Conservation (phyloP, 202 grass and related monocot genomes). For the Eragrostis tef region DNA sequence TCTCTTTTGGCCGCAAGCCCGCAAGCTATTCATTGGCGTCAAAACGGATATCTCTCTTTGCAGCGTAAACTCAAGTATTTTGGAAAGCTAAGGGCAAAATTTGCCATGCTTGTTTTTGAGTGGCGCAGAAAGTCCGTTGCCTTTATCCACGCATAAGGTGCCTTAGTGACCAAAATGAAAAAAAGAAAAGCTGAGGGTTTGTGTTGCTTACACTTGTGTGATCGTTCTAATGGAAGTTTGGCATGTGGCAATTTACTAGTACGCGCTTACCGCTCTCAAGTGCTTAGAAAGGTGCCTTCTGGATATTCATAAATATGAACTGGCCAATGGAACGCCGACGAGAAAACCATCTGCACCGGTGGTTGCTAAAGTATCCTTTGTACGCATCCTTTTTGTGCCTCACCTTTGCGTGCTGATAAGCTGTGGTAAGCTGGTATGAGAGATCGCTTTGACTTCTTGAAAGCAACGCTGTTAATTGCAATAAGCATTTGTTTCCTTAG, state of each 20-base stretch:
- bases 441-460: slow-evolving; percentile 7
- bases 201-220: slow-evolving; percentile 27
- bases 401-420: slow-evolving; percentile 29
- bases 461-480: neutral
- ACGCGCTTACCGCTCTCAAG: neutral
- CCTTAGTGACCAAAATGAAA: neutral
- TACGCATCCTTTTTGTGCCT: slow-evolving; percentile 3
- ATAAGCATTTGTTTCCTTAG: neutral
- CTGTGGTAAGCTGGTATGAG: neutral
- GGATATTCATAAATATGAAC: slow-evolving; percentile 37
- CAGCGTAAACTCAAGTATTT: neutral
- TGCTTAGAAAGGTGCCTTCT: slow-evolving; percentile 39
- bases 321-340: slow-evolving; percentile 3
- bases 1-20: slow-evolving; percentile 14
- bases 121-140: slow-evolving; percentile 32
- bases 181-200: neutral
- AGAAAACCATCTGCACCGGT: neutral
- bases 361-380: slow-evolving; percentile 26
- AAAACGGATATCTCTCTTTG: neutral
- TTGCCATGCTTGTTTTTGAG: slow-evolving; percentile 4
- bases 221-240: slow-evolving; percentile 38
- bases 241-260: slow-evolving; percentile 1
- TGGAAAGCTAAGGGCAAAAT: neutral
- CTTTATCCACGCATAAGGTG: slow-evolving; percentile 39
- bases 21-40: slow-evolving; percentile 14